Base-by-base conservation (phyloP, 1,284 basidiomycete genomes). In the Cutaneotrichosporon arboriforme region DNA sequence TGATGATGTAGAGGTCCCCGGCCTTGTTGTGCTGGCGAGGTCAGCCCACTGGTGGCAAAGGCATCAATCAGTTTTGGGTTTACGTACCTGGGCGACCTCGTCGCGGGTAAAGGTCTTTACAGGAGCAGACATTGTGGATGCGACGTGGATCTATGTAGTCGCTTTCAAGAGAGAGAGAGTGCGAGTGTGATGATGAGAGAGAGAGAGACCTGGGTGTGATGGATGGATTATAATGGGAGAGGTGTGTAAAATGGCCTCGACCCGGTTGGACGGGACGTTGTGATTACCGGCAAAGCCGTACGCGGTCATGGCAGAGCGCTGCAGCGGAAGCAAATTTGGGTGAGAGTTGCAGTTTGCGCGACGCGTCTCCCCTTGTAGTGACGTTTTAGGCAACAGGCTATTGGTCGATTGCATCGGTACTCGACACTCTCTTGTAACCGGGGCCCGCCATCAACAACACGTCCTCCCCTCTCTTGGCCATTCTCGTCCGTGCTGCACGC, bases 1-100 rank as follows among this genome's bases (percentile, higher is more conserved):
- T 80, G 58, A 90, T 81, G 61, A 90, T 76, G 87, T 88, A 92
- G 59, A 90, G 70, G 70, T 88, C 83, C 33, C 83, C 86, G 60
- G 82, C 79, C 67, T 81, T 84, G 78, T 87, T 86, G 74, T 90
- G 88, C 86, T 89, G 51, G n/a, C 26, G 10, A 31, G 26, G 26
- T 31, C 26, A 31, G 26, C 10, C 26, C 5, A 31, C 26, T n/a
- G 13, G 41, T 21, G 22, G 41, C 21, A 12, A 41, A 10, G 40
- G 13, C 20, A n/a, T n/a, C n/a, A n/a, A 23, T 4, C 9, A n/a
- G 8, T n/a, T n/a, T n/a, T n/a, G 40, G 21, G 9, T 10, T 37
- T 15, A 40, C 73, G 35, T n/a, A 76, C 76, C 67, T 77, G 70
- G 26, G 74, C 74, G 38, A 78, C 77, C 61, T 78, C 77, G 14